These are phyloP conservation scores for Dimargaris verticillata DNA, from an alignment of 192 early-diverging fungal species.

Conservation along the genomic window DNA sequence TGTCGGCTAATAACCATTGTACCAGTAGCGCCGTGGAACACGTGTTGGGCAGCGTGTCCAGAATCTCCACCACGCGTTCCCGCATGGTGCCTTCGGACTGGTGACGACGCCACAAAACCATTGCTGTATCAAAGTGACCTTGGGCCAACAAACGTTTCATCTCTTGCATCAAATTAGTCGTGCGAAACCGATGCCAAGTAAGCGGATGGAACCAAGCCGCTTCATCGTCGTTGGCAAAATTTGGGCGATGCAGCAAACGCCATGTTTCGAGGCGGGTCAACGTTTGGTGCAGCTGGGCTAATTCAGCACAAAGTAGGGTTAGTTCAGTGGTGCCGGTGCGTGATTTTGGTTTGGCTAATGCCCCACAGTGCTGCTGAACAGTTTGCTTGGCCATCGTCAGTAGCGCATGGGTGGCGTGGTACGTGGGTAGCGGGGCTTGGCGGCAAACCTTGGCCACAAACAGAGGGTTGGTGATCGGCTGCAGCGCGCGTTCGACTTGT, in stretches of 20 bases:
- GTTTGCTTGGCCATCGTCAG: conserved; percentile 14
- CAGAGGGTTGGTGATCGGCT: conserved; percentile 12
- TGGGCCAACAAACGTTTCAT: conserved; percentile 21
- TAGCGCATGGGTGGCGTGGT: conserved; percentile 13
- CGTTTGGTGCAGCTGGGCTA: conserved; percentile 10
- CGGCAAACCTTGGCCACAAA: conserved; percentile 15
- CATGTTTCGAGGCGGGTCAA: conserved; percentile 27
- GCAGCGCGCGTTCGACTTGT: conserved; percentile 11
- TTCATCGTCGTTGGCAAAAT: not conserved
- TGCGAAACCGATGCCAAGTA: conserved; percentile 32
- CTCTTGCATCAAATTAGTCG: conserved; percentile 21
- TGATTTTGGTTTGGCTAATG: not conserved
- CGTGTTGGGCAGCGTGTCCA: conserved; percentile 29
- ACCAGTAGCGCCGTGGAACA: conserved; percentile 23
- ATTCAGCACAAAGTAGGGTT: not conserved
- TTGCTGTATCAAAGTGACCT: conserved; percentile 25
- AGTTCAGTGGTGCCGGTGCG: conserved; percentile 1
- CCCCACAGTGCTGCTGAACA: not conserved
- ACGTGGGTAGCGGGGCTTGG: conserved; percentile 10
- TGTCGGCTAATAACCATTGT: conserved; percentile 33
- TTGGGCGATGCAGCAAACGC: conserved; percentile 10
- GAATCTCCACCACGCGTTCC: conserved; percentile 17
- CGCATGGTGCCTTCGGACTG: conserved; percentile 12
- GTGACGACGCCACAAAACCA: conserved; percentile 39
- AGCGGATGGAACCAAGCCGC: conserved; percentile 13